Evolutionary conservation across 192 early-diverging fungal genomes (phyloP), one percentile per base, ranked within the genome.

Genomic region (Coemansia javaensis): DNA sequence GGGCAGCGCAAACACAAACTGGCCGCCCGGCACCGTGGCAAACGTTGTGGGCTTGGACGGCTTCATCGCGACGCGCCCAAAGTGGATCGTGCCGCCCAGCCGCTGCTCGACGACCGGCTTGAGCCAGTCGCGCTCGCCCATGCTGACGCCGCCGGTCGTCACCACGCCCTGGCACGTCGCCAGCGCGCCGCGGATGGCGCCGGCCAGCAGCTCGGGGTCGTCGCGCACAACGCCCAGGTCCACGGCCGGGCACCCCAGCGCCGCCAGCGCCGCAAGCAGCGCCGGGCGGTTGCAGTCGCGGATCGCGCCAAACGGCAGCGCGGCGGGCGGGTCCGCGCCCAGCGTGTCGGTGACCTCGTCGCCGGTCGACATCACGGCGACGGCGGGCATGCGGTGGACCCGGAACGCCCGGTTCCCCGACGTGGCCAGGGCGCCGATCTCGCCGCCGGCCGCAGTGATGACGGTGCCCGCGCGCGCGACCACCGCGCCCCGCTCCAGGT

Each of bases 41-140:
- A 98, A 98, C 7, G 92, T 96, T 0, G 91, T 95, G 8, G 95
- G 95, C 76, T 96, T 96, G 11, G 87, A 90, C 22, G 95, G 95
- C 56, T 95, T 96, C 83, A 98, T 84, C 30, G 70, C 60, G 10
- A 98, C 85, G 9, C 95, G 79, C 1, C 95, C 95, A 80, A 98
- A 95, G 35, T 88, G 82, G 18, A 96, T 86, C 0, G 52, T 77
- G 11, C 86, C 95, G n/a, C 77, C 76, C 13, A 94, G 55, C 10
- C 70, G 74, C 35, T 85, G 81, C 54, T 93, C 89, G 1, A 95
- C 67, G 0, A 90, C 86, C 0, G 90, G 82, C 50, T 96, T 94
- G 37, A 98, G 69, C 44, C 89, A 78, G 71, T 98, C 95, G 25
- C 82, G 71, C 72, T 98, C 95, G 36, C 95, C 95, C 95, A 98